Base-by-base conservation (phyloP, 805 yeast genomes). In the Zygosaccharomyces lentus region DNA sequence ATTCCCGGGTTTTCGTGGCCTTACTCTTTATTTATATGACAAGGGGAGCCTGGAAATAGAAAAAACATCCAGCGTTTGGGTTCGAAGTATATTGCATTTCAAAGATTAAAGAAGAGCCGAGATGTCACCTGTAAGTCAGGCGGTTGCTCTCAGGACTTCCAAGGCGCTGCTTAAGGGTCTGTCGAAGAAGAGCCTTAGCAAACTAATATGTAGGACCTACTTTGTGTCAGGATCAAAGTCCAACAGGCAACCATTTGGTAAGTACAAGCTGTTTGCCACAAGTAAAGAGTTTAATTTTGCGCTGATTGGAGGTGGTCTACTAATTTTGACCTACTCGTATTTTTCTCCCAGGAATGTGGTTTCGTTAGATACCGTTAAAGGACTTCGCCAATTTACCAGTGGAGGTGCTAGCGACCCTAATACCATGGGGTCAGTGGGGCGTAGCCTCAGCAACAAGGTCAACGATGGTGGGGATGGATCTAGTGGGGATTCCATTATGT, bases 401-500 rank as follows among this genome's bases (percentile, higher is more conserved):
- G 45, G 30, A 6, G 24, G 38, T 12, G 37, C 23, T n/a, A 31
- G 37, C 24, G 45, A 31, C 6, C 29, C 35, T 12, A 17, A 19
- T n/a, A 21, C 23, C 12, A 25, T 26, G 23, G 31, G 26, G 13
- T 30, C 31, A 12, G 43, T 46, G 15, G 36, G 25, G 4, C 9
- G 32, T 26, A 19, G 37, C 13, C 17, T n/a, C 17, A 31, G 34
- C 9, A 27, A 12, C 13, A 31, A 21, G 7, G 23, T 31, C 17
- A 15, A 13, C 12, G 29, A 29, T 21, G 37, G 25, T 31, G 41
- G 40, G 2, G 9, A n/a, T 13, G 41, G 45, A 7, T 19, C 46
- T 2, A 27, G 41, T 13, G 45, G 43, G 2, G 53, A 53, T 15
- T 48, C 61, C 1, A 71, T 84, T 2, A 74, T 73, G 44, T 61